Conservation (phyloP, 192 early-diverging fungal genomes). For the Coemansia sp. region DNA sequence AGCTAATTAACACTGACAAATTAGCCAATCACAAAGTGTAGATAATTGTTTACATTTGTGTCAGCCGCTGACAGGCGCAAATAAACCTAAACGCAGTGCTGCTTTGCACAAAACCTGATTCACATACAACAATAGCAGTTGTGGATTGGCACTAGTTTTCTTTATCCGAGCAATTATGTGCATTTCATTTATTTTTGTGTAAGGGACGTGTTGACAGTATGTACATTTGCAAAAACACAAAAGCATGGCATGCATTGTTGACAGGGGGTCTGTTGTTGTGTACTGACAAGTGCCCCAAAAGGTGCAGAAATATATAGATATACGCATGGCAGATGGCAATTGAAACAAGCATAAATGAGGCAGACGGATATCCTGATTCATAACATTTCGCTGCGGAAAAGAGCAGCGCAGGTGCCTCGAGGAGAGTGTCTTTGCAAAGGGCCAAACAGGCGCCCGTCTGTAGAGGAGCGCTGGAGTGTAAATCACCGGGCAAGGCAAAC, state of each 20-base stretch:
- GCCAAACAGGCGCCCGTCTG: not conserved
- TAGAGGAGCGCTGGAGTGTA: not conserved
- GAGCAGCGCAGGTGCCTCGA: not conserved
- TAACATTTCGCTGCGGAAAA: not conserved
- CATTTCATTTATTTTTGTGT: constrained; percentile 7
- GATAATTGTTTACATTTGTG: not conserved
- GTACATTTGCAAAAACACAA: constrained; percentile 2
- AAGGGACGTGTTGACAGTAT: constrained; percentile 10
- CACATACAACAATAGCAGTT: not conserved
- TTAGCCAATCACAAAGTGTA: not conserved
- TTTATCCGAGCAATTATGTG: constrained; percentile 1
- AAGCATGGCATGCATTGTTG: constrained; percentile 6
- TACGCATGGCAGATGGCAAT: not conserved
- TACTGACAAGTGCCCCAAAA: not conserved
- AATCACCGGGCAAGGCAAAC: constrained; percentile 6
- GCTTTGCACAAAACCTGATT: not conserved
- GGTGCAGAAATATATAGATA: not conserved
- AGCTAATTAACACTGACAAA: not conserved
- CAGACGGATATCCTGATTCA: constrained; percentile 13
- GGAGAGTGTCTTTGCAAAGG: not conserved
- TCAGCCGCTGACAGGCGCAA: not conserved
- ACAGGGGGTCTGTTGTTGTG: not conserved
- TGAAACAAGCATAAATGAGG: constrained; percentile 1
- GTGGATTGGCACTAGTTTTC: not conserved
- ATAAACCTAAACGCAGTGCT: not conserved